A percentile compares a stretch with the other conserved stretches of the same genome.
phyloP scores from a whole-genome alignment of 2,329 filamentous ascomycete species.

The Ophiostoma perfectum region DNA sequence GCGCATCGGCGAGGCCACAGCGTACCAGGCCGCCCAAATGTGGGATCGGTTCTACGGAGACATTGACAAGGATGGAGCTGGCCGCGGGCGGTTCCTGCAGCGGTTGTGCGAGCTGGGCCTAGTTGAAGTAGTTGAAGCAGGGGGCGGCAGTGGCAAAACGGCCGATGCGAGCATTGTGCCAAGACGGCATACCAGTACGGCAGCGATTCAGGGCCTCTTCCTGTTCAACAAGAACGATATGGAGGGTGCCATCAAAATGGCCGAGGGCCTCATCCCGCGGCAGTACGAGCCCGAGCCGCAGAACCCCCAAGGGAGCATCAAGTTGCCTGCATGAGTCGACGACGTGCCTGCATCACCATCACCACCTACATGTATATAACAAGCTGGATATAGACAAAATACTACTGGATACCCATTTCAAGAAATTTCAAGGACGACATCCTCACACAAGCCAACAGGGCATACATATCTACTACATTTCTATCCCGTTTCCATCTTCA shows the following conservation, averaged over 20 bases:
- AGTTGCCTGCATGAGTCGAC: conserved; percentile 28
- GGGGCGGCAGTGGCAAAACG: conserved; percentile 29
- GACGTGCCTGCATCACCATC: background rate
- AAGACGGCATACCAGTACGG: conserved; percentile 66
- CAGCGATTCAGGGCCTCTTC: conserved; percentile 89
- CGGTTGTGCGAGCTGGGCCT: conserved; percentile 66
- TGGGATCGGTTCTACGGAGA: conserved; percentile 96
- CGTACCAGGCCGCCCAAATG: conserved; percentile 76
- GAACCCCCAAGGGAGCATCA: conserved; percentile 39
- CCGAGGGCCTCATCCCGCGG: conserved; percentile 58
- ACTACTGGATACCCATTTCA: no score
- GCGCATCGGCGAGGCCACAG: conserved; percentile 79
- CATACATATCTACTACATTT: no score
- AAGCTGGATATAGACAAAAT: background rate
- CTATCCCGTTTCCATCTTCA: no score
- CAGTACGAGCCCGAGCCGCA: conserved; percentile 48
- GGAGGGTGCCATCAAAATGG: conserved; percentile 78
- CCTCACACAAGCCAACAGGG: no score
- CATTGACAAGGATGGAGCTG: conserved; percentile 58
- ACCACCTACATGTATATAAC: background rate
- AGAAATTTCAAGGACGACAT: no score
- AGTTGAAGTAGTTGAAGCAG: conserved; percentile 55
- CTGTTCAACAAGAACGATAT: conserved; percentile 91
- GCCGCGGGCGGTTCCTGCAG: conserved; percentile 63
- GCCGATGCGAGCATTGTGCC: conserved; percentile 30